Base-by-base conservation (phyloP, 2,329 filamentous ascomycete species). In the Daldinia sp. region DNA sequence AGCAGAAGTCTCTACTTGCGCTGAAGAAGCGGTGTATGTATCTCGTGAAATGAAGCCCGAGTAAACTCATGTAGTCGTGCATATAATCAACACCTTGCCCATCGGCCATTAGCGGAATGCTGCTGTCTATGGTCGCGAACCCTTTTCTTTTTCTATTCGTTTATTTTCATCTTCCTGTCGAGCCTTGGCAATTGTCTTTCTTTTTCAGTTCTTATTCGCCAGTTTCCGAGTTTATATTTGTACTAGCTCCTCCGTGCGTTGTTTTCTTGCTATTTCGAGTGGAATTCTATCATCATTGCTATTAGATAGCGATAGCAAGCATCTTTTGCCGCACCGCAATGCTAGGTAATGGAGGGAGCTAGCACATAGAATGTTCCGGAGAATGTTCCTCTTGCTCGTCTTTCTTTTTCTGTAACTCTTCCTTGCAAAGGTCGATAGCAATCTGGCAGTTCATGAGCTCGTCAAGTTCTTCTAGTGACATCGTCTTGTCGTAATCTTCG, bases 371-470 rank as follows among this genome's bases (percentile, higher is more conserved):
- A 10, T 9, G 1, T 9, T 13, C 13, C 6, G 26, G n/a, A 13
- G 5, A n/a, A 4, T 3, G 1, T 9, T 13, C 26, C 5, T 12
- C 30, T 30, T 35, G 15, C 20, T 55, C 7, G 10, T n/a, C n/a
- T 10, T n/a, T n/a, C 9, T 57, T 23, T 6, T 57, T 13, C 54
- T 46, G 0, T 15, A 35, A 9, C 39, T 18, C 6, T 28, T 28
- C 4, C 7, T 30, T 42, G 39, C 26, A 57, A 5, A 6, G 2
- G 12, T 57, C 54, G 7, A 57, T 0, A 3, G n/a, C 26, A n/a
- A 41, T 44, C 53, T 72, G 71, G 23, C 60, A 70, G 12, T 70
- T 60, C 65, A 74, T 72, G 28, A 74, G 63, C 42, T 69, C 62
- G 2, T 42, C 18, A 9, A 71, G 28, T 42, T 72, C 64, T 15